Evolutionary conservation across 1,284 basidiomycete species (phyloP).

Genomic region (Trichosporon inkin): DNA sequence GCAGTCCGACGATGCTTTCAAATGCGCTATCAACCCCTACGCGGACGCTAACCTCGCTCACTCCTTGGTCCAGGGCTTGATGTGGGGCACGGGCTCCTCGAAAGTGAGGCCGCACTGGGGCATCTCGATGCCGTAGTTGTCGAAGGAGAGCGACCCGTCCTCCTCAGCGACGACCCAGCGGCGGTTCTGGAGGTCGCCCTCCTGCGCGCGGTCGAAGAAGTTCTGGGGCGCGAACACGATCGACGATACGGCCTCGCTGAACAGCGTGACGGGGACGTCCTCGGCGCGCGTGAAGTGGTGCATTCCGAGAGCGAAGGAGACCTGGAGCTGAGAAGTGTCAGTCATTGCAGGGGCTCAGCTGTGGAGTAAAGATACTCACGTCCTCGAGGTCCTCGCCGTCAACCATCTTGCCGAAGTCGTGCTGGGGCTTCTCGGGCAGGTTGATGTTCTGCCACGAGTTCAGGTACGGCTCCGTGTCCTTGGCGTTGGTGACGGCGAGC

Average conservation of each 20-base stretch:
- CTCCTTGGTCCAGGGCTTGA: too few species aligned
- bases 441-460: constrained; percentile 63
- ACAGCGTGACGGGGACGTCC: constrained; percentile 57
- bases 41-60: too few species aligned
- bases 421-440: constrained; percentile 58
- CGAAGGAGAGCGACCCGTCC: too few species aligned
- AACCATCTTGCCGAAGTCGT: constrained; percentile 53
- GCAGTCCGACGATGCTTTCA: too few species aligned
- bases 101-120: too few species aligned
- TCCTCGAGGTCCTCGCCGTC: constrained; percentile 44
- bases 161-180: too few species aligned
- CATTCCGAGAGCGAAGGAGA: constrained; percentile 54
- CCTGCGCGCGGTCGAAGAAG: constrained; percentile 51
- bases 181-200: too few species aligned
- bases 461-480: constrained; percentile 59
- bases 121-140: too few species aligned
- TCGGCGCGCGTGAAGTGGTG: constrained; percentile 57
- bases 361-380: constrained; percentile 35
- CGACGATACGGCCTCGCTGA: constrained; percentile 57
- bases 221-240: constrained; percentile 62
- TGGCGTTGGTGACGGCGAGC: constrained; percentile 52
- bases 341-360: too few species aligned
- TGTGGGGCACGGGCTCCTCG: too few species aligned
- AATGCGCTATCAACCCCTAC: too few species aligned
- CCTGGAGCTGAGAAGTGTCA: too few species aligned